phyloP scores from a whole-genome alignment of 2,329 filamentous ascomycete species.

The Corynespora cassiicola region DNA sequence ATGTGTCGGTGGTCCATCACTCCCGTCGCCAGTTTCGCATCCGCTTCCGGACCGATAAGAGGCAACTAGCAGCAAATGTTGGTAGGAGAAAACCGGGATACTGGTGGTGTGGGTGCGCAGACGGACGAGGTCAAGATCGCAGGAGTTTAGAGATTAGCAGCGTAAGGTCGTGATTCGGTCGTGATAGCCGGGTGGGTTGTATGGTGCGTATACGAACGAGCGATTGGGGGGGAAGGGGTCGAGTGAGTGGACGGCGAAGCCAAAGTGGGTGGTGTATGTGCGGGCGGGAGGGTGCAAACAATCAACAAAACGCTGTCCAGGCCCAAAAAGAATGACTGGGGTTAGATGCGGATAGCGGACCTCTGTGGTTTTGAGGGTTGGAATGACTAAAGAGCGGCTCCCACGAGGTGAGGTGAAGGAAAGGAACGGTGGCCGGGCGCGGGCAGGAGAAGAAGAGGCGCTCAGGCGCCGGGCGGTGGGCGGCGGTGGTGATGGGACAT shows the following conservation, averaged over 20 bases:
- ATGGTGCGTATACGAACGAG: conserved; percentile 13
- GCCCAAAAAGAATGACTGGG: conserved; percentile 49
- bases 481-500: conserved; percentile 22
- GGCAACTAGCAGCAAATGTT: no score
- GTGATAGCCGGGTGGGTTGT: conserved; percentile 20
- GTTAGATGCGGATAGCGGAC: conserved; percentile 39
- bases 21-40: conserved; percentile 26
- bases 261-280: conserved; percentile 2
- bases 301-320: conserved; percentile 26
- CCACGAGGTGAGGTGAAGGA: conserved; percentile 42
- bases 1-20: conserved; percentile 39
- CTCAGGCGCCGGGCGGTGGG: conserved; percentile 7
- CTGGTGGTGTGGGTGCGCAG: no score
- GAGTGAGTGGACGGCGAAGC: conserved; percentile 9
- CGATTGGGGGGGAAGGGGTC: conserved; percentile 20
- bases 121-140: conserved; percentile 8
- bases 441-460: conserved; percentile 45
- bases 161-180: conserved; percentile 43
- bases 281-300: conserved; percentile 17
- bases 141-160: conserved; percentile 38
- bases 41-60: conserved; percentile 16
- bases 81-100: no score
- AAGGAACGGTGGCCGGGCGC: conserved; percentile 30
- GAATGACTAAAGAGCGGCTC: conserved; percentile 41
- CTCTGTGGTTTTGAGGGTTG: conserved; percentile 17